Percentiles rank a stretch among this genome's conserved stretches.
These are phyloP conservation scores for Apiospora saccharicola DNA, from an alignment of 2,329 filamentous ascomycete species.

Conservation along the genomic window DNA sequence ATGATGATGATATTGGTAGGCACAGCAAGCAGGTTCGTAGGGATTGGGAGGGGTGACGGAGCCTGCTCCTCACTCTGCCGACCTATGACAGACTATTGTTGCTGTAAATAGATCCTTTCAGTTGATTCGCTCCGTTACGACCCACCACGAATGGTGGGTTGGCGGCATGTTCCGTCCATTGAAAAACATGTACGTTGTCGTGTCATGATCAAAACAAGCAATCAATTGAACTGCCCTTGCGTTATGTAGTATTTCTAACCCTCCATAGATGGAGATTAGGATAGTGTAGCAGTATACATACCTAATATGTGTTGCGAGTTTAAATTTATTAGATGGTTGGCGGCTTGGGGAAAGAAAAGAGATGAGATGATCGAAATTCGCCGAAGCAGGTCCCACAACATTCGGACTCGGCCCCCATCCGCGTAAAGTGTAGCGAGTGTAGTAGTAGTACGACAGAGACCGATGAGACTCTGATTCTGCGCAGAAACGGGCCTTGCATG, in stretches of 20 bases:
- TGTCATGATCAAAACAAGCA: too few species aligned
- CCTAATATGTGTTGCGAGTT: neutral
- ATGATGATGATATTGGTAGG: too few species aligned
- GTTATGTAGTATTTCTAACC: too few species aligned
- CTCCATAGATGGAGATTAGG: too few species aligned
- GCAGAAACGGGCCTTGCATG: neutral
- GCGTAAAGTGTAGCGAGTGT: neutral
- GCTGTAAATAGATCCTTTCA: conserved; percentile 6
- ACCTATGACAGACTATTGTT: neutral
- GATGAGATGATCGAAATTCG: neutral
- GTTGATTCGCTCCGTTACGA: neutral
- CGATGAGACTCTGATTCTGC: neutral
- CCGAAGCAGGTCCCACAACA: neutral
- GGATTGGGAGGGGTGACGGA: neutral
- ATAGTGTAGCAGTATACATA: too few species aligned
- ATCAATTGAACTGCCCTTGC: neutral
- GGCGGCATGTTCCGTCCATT: neutral
- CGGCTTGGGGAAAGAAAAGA: too few species aligned
- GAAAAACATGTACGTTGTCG: neutral
- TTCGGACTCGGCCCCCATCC: neutral
- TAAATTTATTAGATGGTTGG: neutral
- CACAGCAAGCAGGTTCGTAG: neutral
- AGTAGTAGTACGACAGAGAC: neutral
- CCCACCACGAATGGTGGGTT: neutral
- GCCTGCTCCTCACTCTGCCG: neutral